Percentiles rank a stretch among this genome's conserved stretches.
phyloP scores from a whole-genome alignment of 768 basidiomycete species.

The Lentinula lateritia region DNA sequence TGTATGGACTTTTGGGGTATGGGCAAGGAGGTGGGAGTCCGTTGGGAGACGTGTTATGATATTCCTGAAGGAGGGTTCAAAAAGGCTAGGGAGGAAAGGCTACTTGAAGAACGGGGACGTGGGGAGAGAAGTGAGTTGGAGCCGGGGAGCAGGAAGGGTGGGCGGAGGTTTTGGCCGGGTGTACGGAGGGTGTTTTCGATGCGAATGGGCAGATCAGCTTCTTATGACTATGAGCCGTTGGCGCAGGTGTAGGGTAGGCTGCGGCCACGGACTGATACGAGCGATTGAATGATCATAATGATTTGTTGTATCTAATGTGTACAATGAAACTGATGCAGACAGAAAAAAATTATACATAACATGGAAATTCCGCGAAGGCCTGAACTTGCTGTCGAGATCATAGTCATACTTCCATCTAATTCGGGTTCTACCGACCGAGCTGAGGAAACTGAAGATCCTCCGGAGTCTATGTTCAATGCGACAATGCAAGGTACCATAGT shows the following conservation, averaged over 20 bases:
- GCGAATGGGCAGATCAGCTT: background rate
- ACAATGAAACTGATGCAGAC: background rate
- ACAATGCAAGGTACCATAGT: too few species aligned
- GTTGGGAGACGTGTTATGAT: constrained; percentile 87
- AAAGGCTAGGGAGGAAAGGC: constrained; percentile 60
- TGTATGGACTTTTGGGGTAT: constrained; percentile 94
- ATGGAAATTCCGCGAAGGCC: background rate
- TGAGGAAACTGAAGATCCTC: background rate
- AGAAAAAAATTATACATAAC: background rate
- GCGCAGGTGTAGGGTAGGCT: background rate
- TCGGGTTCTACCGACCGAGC: constrained; percentile 5
- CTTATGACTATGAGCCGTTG: constrained; percentile 4
- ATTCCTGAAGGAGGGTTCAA: constrained; percentile 81
- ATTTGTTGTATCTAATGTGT: background rate
- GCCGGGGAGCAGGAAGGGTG: background rate
- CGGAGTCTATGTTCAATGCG: too few species aligned
- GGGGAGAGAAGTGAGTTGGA: background rate
- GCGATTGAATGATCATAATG: background rate
- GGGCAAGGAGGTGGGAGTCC: constrained; percentile 80
- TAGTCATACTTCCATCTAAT: background rate
- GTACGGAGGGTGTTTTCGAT: constrained; percentile 1
- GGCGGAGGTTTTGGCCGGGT: background rate
- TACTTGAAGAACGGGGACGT: constrained; percentile 52
- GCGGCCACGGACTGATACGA: background rate
- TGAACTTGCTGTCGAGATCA: background rate